A percentile compares a stretch with the other conserved stretches of the same genome.
Conservation (phyloP, 257 asterid genomes). For the Cinchona pubescens region DNA sequence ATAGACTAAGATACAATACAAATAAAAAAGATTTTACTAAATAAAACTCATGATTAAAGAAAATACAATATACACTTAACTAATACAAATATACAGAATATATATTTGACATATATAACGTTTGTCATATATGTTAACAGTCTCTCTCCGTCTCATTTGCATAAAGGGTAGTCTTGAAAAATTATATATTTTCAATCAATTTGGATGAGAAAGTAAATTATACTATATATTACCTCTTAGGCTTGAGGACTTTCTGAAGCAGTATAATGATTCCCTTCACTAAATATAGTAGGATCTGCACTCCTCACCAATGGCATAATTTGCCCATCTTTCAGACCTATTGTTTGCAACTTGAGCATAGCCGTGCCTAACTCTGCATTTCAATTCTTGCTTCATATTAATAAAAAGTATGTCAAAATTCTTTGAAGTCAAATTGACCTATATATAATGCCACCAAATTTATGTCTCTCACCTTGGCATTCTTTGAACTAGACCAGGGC, state of each 20-base stretch:
- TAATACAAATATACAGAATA: no score
- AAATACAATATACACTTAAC: no score
- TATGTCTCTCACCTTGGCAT: conserved; percentile 64
- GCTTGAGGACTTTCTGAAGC: conserved; percentile 3
- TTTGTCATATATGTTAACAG: no score
- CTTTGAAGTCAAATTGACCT: neutral
- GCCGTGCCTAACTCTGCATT: conserved; percentile 60
- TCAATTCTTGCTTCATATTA: neutral
- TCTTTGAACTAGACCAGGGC: conserved; percentile 74
- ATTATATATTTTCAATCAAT: neutral
- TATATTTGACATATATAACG: no score
- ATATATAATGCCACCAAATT: neutral
- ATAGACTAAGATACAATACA: no score
- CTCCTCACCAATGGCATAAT: conserved; percentile 92
- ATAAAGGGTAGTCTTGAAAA: neutral
- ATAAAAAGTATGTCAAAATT: neutral
- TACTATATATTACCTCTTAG: conserved; percentile 23
- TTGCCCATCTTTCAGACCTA: conserved; percentile 62
- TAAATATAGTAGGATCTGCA: conserved; percentile 31
- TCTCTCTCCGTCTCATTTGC: neutral
- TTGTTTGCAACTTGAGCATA: conserved; percentile 83
- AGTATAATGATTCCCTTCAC: conserved; percentile 16
- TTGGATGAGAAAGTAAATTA: neutral
- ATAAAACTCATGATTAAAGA: no score
- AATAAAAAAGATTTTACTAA: no score